Conservation (phyloP, 306 rosid genomes). For the Inga laurina region DNA sequence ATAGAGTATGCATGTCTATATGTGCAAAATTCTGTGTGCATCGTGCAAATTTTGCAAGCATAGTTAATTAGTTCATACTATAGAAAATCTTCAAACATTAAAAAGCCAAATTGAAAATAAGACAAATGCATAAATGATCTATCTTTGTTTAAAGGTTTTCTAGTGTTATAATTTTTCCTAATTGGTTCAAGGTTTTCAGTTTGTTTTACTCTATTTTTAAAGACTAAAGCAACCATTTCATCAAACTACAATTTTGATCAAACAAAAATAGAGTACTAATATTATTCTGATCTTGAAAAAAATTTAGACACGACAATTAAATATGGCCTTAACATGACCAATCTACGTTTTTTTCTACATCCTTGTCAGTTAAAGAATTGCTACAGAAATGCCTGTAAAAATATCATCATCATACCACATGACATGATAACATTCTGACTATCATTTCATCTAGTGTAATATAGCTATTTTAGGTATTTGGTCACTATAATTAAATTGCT, state of each 20-base stretch:
- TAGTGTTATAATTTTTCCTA: not conserved
- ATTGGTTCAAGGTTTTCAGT: not conserved
- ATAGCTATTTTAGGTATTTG: not conserved
- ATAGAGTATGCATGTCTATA: too few relatives aligned
- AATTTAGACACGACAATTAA: too few relatives aligned
- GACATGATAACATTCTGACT: not conserved
- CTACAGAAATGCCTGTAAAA: not conserved
- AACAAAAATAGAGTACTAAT: not conserved
- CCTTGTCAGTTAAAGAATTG: not conserved
- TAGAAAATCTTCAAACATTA: not conserved
- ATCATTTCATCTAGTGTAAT: not conserved
- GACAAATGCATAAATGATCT: not conserved
- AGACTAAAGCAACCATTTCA: not conserved
- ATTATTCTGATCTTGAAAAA: not conserved
- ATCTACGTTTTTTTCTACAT: too few relatives aligned
- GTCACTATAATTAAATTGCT: not conserved
- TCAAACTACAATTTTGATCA: not conserved
- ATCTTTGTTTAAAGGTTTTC: not conserved
- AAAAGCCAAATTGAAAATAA: not conserved
- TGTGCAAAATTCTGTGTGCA: too few relatives aligned
- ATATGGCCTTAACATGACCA: not conserved
- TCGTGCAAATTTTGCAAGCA: not conserved
- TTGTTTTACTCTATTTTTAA: not conserved
- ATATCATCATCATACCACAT: not conserved
- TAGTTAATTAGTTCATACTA: not conserved